Base-by-base conservation (phyloP, 352 stramenopile genomes). In the Phytophthora ohioensis region DNA sequence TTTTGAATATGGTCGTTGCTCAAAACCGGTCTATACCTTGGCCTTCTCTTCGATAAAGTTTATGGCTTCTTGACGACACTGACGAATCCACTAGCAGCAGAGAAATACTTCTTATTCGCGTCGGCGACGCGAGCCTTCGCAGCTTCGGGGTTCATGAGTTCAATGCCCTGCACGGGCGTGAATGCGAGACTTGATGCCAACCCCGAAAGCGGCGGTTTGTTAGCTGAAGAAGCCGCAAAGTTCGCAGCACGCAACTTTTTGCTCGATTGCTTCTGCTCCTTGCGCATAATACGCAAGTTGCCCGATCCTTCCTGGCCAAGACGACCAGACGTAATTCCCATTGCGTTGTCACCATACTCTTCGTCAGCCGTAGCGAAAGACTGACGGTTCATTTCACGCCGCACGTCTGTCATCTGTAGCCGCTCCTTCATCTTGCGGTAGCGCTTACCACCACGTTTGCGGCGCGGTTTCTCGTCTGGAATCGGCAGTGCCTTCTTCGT, bases 101-200 rank as follows among this genome's bases (percentile, higher is more conserved):
- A 92, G 69, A 99, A 99, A 86, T 98, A 99, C 78, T 99, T 99
- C 51, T 98, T 95, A 82, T 99, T 99, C 15, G 97, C 97, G 47
- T 98, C 85, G 17, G 91, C 83, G 31, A 99, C 91, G 32, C 90
- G 82, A 57, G 92, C 86, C 71, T 97, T 94, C 17, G 94, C 90
- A n/a, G 93, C 94, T 75, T 98, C 96, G 5, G 97, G 97, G 84
- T 99, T 99, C 73, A 99, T 94, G 9, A 99, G 85, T 79, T 99
- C 97, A 70, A 99, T 96, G 45, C 96, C 97, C 63, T 98, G 96
- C 27, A 98, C 93, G 7, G 97, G 96, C 12, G 96, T 99, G 77
- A 99, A 99, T 4, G 98, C 97, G n/a, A 99, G 85, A 66, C 91
- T 98, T 17, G 93, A 99, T 12, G 94, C 93, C 48, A 99, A 80